Conservation (phyloP, 2,329 filamentous ascomycete genomes). For the Teratosphaeria destructans region DNA sequence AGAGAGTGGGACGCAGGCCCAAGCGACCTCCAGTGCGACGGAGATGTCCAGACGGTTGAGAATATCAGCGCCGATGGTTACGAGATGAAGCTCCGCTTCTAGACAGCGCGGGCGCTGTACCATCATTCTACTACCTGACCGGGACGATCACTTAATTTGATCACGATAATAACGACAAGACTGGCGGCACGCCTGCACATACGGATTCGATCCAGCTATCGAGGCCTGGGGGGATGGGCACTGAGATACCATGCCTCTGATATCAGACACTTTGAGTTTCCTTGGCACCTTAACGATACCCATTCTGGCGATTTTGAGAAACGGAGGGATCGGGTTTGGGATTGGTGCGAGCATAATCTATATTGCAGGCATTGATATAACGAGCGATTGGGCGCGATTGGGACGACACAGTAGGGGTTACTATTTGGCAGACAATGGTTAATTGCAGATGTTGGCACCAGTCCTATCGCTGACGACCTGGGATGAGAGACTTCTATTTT, state of each 20-base stretch:
- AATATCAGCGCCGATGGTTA: constrained; percentile 37
- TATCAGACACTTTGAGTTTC: constrained; percentile 12
- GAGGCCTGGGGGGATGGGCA: background rate
- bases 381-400: background rate
- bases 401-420: background rate
- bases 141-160: constrained; percentile 8
- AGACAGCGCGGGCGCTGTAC: constrained; percentile 10
- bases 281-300: constrained; percentile 3
- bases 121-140: background rate
- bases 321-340: background rate
- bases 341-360: background rate
- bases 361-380: background rate
- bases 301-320: constrained; percentile 2
- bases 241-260: constrained; percentile 14
- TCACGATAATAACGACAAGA: constrained; percentile 10
- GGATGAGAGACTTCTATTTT: background rate
- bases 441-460: background rate
- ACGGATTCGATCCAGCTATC: background rate
- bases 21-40: constrained; percentile 39
- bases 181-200: constrained; percentile 9
- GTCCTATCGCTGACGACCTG: background rate
- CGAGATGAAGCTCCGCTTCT: constrained; percentile 41
- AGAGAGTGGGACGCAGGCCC: constrained; percentile 44
- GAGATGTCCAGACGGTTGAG: constrained; percentile 34
- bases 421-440: background rate